Evolutionary conservation across 768 basidiomycete genomes (phyloP).

Genomic region (Leccinum broughii): DNA sequence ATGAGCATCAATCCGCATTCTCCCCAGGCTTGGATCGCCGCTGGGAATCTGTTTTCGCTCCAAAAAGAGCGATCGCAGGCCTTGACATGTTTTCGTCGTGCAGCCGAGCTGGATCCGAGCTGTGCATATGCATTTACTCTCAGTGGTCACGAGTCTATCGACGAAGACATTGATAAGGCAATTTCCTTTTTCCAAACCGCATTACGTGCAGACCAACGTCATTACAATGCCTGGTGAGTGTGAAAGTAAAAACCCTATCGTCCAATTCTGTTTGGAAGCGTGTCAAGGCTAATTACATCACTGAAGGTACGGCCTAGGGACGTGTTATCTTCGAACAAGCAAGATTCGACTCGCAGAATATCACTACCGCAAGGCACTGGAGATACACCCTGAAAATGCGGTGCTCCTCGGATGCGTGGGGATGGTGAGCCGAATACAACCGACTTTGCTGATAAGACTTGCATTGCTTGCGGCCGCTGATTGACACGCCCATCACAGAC

Average conservation of each 20-base stretch:
- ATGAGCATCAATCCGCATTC: slow-evolving; percentile 81
- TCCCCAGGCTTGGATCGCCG: slow-evolving; percentile 92
- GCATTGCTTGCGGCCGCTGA: slow-evolving; percentile 6
- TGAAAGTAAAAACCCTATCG: slow-evolving; percentile 3
- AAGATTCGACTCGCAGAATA: slow-evolving; percentile 94
- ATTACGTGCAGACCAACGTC: slow-evolving; percentile 85
- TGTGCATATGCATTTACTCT: slow-evolving; percentile 97
- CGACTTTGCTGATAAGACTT: slow-evolving; percentile 21
- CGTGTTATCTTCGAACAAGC: slow-evolving; percentile 93
- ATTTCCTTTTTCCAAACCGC: slow-evolving; percentile 91
- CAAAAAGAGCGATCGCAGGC: slow-evolving; percentile 94
- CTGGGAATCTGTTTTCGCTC: slow-evolving; percentile 93
- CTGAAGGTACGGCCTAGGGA: slow-evolving; percentile 95
- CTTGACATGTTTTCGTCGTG: slow-evolving; percentile 90
- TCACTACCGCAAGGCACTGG: slow-evolving; percentile 89
- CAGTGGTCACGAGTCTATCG: slow-evolving; percentile 94
- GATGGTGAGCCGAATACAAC: slow-evolving; percentile 65
- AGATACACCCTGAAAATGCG: slow-evolving; percentile 93
- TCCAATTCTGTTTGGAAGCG: neutral
- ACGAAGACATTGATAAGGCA: slow-evolving; percentile 93
- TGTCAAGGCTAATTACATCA: slow-evolving; percentile 27
- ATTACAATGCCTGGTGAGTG: slow-evolving; percentile 97
- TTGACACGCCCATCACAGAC: slow-evolving; percentile 53
- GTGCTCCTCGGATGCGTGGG: slow-evolving; percentile 96
- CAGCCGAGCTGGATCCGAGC: slow-evolving; percentile 81